Conservation (phyloP, 2,329 filamentous ascomycete genomes). For the Zymoseptoria pseudotritici region DNA sequence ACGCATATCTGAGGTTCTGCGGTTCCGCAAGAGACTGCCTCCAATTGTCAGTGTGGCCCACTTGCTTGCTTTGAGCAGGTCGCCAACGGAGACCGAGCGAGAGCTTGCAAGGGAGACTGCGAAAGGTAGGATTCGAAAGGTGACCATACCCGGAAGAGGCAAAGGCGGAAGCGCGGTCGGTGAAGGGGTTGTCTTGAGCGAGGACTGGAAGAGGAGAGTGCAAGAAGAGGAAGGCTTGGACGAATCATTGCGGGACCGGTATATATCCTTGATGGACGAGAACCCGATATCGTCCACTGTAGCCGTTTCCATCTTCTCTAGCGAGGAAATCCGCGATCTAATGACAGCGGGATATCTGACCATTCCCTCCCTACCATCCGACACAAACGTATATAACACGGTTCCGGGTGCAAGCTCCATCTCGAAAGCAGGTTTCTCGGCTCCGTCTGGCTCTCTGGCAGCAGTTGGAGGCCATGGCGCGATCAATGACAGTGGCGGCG, state of each 20-base stretch:
- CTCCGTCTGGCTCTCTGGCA: conserved; percentile 60
- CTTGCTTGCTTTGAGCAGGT: conserved; percentile 55
- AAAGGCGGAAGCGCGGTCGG: conserved; percentile 51
- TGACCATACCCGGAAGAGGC: conserved; percentile 56
- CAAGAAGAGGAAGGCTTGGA: conserved; percentile 16
- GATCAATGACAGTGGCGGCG: conserved; percentile 57
- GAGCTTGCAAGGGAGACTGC: conserved; percentile 56
- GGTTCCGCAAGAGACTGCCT: conserved; percentile 53
- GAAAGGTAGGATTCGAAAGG: conserved; percentile 51
- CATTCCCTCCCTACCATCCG: conserved; percentile 42
- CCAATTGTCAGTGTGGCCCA: conserved; percentile 60
- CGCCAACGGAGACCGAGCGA: conserved; percentile 58
- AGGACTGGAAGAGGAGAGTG: conserved; percentile 45
- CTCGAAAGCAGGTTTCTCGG: conserved; percentile 52
- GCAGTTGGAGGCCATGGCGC: conserved; percentile 63
- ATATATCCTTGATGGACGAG: conserved; percentile 45
- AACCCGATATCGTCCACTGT: conserved; percentile 45
- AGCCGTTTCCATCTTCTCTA: conserved; percentile 35
- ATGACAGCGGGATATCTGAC: conserved; percentile 59
- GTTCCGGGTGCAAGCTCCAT: conserved; percentile 43
- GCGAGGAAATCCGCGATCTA: conserved; percentile 49
- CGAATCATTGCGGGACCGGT: conserved; percentile 43
- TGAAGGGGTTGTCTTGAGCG: conserved; percentile 55
- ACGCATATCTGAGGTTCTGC: conserved; percentile 56
- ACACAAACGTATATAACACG: conserved; percentile 37